phyloP scores from a whole-genome alignment of 2,329 filamentous ascomycete species.

The Pseudogymnoascus sp. region DNA sequence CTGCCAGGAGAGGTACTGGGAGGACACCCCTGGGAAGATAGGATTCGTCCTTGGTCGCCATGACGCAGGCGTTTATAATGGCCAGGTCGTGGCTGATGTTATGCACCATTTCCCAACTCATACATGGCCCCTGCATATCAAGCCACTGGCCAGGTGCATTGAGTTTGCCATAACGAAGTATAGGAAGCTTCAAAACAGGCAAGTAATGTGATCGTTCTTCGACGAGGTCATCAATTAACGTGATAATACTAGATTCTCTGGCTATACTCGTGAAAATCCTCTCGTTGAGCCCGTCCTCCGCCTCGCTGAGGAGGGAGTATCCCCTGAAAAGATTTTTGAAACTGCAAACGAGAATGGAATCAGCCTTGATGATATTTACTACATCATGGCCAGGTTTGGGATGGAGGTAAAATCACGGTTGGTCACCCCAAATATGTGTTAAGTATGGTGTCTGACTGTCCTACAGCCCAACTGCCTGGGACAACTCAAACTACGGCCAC shows the following conservation, averaged over 20 bases:
- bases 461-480: neutral
- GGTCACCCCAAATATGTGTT: neutral
- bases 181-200: neutral
- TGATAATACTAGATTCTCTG: neutral
- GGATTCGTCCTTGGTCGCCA: neutral
- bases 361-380: neutral
- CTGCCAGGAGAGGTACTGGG: neutral
- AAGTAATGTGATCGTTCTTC: neutral
- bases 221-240: neutral
- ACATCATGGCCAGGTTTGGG: constrained; percentile 2
- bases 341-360: neutral
- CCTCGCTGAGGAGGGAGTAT: neutral
- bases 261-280: neutral
- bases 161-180: neutral
- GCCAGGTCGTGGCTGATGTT: neutral
- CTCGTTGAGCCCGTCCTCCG: neutral
- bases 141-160: neutral
- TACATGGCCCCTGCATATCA: neutral
- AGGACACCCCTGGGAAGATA: neutral
- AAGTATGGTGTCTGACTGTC: neutral
- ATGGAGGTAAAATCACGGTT: neutral
- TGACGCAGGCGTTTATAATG: neutral
- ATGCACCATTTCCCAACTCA: neutral
- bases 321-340: neutral
- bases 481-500: neutral